Percentiles rank a stretch among this genome's conserved stretches.
These are phyloP conservation scores for Botrytis deweyae DNA, from an alignment of 2,329 filamentous ascomycete genomes.

Conservation along the genomic window DNA sequence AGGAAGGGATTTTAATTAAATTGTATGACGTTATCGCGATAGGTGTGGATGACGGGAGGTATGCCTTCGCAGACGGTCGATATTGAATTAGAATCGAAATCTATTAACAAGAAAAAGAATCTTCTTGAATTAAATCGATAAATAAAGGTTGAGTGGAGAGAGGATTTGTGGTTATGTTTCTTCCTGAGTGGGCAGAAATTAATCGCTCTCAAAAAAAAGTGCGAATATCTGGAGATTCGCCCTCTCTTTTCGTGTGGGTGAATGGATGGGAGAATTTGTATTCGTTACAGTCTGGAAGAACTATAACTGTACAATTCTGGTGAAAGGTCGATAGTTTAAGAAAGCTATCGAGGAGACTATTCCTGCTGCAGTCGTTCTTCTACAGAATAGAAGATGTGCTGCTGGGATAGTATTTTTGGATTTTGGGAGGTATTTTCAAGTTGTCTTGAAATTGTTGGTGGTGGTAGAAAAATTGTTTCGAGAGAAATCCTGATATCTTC, in stretches of 20 bases:
- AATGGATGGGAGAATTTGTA: slow-evolving; percentile 25
- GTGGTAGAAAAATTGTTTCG: slow-evolving; percentile 10
- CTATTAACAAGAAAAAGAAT: not conserved
- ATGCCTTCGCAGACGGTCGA: slow-evolving; percentile 34
- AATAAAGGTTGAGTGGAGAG: slow-evolving; percentile 23
- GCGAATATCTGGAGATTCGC: slow-evolving; percentile 25
- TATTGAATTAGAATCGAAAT: slow-evolving; percentile 28
- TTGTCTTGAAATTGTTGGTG: slow-evolving; percentile 21
- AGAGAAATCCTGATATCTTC: slow-evolving; percentile 12
- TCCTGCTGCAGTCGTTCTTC: slow-evolving; percentile 36
- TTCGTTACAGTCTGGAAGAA: slow-evolving; percentile 13
- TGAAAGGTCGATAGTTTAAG: slow-evolving; percentile 15
- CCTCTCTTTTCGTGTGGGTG: slow-evolving; percentile 28
- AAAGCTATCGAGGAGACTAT: slow-evolving; percentile 28
- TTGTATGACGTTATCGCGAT: slow-evolving; percentile 38
- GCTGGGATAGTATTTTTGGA: slow-evolving; percentile 17
- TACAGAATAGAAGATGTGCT: slow-evolving; percentile 38
- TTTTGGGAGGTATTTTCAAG: slow-evolving; percentile 14
- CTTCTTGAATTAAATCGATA: slow-evolving; percentile 20
- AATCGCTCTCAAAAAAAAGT: slow-evolving; percentile 37
- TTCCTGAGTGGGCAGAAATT: slow-evolving; percentile 37
- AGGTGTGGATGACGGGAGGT: slow-evolving; percentile 18
- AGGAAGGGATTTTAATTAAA: slow-evolving; percentile 14
- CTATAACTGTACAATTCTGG: slow-evolving; percentile 18
- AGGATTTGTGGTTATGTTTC: slow-evolving; percentile 21